Evolutionary conservation across 352 stramenopile species (phyloP), one percentile per base, ranked within the genome.

Genomic region (Elongisporangium prolatum): DNA sequence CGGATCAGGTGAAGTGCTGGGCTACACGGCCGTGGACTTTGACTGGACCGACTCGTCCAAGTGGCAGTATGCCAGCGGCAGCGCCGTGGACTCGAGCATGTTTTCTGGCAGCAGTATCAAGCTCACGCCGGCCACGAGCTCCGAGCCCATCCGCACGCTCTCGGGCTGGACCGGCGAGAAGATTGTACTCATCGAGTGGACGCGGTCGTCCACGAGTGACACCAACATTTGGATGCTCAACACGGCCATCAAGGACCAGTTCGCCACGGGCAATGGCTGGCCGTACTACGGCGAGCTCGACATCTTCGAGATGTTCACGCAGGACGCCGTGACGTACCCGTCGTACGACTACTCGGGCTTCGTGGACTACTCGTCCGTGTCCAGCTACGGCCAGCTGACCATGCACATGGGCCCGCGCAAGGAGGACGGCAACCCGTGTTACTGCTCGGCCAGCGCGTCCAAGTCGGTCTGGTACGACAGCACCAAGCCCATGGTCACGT

Each of bases 201-300:
- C 85, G 53, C 74, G 75, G 20, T 75, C 77, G 48, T 68, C 63
- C 37, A 65, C 75, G 50, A 89, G 74, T 21, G 79, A 92, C 63
- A 89, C 80, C 48, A 92, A 92, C 77, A 89, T 92, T 60, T 92
- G 82, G 82, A 86, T 92, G 75, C 75, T 92, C 24, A 89, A 89
- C 67, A 92, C 77, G 4, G 85, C 85, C 64, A 55, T 92, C n/a
- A 9, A 74, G 56, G 62, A 66, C 52, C 82, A 92, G 62, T 92
- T 92, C 52, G 72, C 28, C 20, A 63, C 56, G 17, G 65, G 57
- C 53, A 85, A 86, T 40, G 77, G 77, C 57, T 92, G 80, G 82
- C 80, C 82, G 13, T 85, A 88, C 66, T 89, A 72, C 68, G 82
- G 82, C 22, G 82, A 92, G 61, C 65, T 89, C 49, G 82, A 92